Base-by-base conservation (phyloP, 2,329 filamentous ascomycete genomes). In the Ophiocordyceps camponoti-leonardi region DNA sequence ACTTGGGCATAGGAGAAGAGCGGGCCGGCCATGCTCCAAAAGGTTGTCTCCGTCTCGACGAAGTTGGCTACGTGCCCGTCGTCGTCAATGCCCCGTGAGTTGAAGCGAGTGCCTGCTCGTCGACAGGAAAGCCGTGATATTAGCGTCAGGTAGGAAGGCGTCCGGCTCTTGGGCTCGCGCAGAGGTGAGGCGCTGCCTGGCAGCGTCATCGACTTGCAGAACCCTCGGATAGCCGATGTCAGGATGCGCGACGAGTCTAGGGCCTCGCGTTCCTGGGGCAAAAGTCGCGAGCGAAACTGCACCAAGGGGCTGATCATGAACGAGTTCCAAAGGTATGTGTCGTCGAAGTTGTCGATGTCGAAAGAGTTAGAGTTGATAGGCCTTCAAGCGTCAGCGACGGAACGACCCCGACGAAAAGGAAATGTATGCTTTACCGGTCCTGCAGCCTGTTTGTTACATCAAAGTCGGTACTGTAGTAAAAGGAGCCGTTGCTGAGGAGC, bases 391-490 rank as follows among this genome's bases (percentile, higher is more conserved):
- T 50, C 41, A 55, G 47, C 46, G 26, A 53, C 45, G 47, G 46
- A 30, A 39, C 22, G 35, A 39, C 14, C n/a, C 18, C 19, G 28
- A 18, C 6, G 43, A 20, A 2, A n/a, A 33, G 10, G 5, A 16
- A 28, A 39, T 19, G n/a, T 23, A 12, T 8, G 35, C n/a, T 58
- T 46, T 52, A 86, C 75, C 90, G 79, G 58, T 95, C 83, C 62
- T 98, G 92, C 50, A 96, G 67, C 53, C 92, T 77, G 62, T 94
- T 88, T 4, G 92, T 98, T 43, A 98, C 69, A 59, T 98, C 90
- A 61, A 98, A 98, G 61, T 96, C 87, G n/a, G 86, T 86, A 59
- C 87, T 95, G 66, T 95, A 98, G 61, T 96, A 98, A 60, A 98
- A 98, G 28, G 83, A 94, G 23, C 90, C 88, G 60, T 93, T 88